These are phyloP conservation scores for Croton laevigatus DNA, from an alignment of 441 rosid species.

Conservation along the genomic window DNA sequence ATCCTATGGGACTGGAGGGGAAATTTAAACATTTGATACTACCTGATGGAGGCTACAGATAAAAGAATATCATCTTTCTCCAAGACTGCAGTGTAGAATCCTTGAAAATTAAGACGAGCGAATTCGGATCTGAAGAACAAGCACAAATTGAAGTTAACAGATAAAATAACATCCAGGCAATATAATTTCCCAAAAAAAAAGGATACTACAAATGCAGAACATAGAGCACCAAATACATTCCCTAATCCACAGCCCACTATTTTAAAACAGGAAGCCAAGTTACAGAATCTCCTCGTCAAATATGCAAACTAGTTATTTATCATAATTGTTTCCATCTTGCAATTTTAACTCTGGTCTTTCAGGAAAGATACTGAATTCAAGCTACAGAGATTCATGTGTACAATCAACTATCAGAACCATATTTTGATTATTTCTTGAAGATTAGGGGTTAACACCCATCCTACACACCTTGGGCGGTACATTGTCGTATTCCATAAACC, in stretches of 20 bases:
- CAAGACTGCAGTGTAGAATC: slow-evolving; percentile 81
- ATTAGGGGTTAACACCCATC: background rate
- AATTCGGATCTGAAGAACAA: slow-evolving; percentile 70
- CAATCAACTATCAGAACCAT: background rate
- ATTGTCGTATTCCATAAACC: no score
- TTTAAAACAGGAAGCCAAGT: background rate
- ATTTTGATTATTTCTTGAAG: background rate
- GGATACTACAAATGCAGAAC: slow-evolving; percentile 5
- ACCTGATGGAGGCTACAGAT: slow-evolving; percentile 96
- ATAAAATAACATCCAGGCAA: background rate
- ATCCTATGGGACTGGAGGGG: background rate
- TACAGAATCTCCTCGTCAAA: background rate
- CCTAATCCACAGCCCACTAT: background rate
- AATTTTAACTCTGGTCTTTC: background rate
- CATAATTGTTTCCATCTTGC: background rate
- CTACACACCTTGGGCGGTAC: no score
- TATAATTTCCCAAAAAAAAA: slow-evolving; percentile 5
- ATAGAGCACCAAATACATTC: background rate
- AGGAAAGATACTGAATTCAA: background rate
- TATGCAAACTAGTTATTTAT: background rate
- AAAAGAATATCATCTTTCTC: slow-evolving; percentile 87
- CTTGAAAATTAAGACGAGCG: slow-evolving; percentile 74
- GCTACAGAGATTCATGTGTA: background rate
- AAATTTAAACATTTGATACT: slow-evolving; percentile 17
- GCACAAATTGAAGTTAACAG: slow-evolving; percentile 16